Base-by-base conservation (phyloP, 1,139 yeast genomes). In the Taiozyma sp. region DNA sequence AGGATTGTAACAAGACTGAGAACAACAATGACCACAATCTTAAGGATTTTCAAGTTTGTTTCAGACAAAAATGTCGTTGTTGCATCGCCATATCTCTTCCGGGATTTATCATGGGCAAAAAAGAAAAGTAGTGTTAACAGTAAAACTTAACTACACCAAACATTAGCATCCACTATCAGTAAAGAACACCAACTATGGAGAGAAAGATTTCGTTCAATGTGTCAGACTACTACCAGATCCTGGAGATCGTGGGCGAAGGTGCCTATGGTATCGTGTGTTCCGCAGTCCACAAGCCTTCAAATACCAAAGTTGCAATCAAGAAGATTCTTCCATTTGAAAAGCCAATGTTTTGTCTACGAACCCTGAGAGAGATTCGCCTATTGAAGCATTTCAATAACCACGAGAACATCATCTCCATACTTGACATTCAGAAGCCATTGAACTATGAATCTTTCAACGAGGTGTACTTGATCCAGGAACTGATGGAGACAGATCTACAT, bases 211-310 rank as follows among this genome's bases (percentile, higher is more conserved):
- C 89, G 29, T 89, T 89, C 71, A 86, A 88, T 60, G 93, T 89
- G 30, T 81, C 89, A 46, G 90, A 85, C 59, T 88, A 85, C 66
- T 89, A 89, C 67, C 88, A 85, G 65, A 82, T 89, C 52, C 73
- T 80, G 35, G 95, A 88, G 61, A 82, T 88, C 19, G 88, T 89
- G 14, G 99, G 99, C 7, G 97, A 91, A 67, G 99, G 99, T n/a
- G 99, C 99, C 1, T 93, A 93, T 63, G 99, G 99, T 5, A 81
- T 93, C 16, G 99, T 93, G 22, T 91, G 98, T 64, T 84, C 95
- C 28, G 99, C 98, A 0, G 71, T 85, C 19, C 96, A 93, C 69
- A 80, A 81, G 61, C 97, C 98, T 5, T 80, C 95, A 8, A 84
- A 85, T 53, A 95, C 88, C 58, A 84, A 84, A 61, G 98, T 95